Base-by-base conservation (phyloP, 495 filamentous ascomycete genomes). In the Penicillium crystallinum region DNA sequence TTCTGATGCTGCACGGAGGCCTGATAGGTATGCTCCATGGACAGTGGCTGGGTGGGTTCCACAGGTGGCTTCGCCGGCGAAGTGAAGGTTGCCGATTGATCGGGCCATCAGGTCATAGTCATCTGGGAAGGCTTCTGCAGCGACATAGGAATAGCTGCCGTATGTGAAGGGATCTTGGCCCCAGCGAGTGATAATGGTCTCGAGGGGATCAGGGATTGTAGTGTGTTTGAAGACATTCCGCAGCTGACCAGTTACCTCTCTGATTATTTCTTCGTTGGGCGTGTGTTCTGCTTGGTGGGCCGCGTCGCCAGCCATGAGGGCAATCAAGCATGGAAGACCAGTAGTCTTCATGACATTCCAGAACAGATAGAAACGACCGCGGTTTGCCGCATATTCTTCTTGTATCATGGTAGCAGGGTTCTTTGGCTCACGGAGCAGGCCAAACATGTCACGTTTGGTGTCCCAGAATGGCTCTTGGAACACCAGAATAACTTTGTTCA, bases 231-330 rank as follows among this genome's bases (percentile, higher is more conserved):
- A 90, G 49, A 88, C 80, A 53, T 81, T 82, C 12, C 73, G 69
- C 2, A 99, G 77, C 22, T 92, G 84, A 29, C 72, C 72, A 10
- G 86, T 91, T 25, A 92, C 90, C 65, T 97, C 93, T 6, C 73
- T 59, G 40, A 97, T 77, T 17, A 97, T 81, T 10, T 81, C 77
- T 19, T 83, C 80, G 61, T 96, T 87, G 42, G 80, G 75, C 9
- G 79, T 85, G 37, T 71, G 73, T 69, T 99, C 93, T 1, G 89
- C 87, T 55, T 95, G 83, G 53, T 86, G 84, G 23, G 91, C 95
- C n/a, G 93, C 87, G 60, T 97, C 88, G 17, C 93, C 93, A 36
- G 91, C 90, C 95, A 99, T 97, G 29, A 99, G 80, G 15, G 90
- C 95, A 38, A 97, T 80, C 15, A 98, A 73, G 4, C 88, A 86